Evolutionary conservation across 2,329 filamentous ascomycete species (phyloP), one percentile per base, ranked within the genome.

Genomic region (Trichoderma sp.): DNA sequence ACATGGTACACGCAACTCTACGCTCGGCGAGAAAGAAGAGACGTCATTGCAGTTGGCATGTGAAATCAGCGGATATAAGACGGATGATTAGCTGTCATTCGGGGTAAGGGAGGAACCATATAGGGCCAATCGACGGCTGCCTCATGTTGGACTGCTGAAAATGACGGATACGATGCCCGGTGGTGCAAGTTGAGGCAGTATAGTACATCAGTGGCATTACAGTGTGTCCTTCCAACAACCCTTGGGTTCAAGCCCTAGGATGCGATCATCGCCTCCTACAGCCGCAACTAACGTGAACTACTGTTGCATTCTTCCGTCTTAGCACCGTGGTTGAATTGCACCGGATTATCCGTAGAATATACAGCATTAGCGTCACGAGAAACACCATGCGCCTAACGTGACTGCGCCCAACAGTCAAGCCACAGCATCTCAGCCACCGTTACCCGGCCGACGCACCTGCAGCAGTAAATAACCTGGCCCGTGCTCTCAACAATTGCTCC

Each of bases 11-110:
- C 21, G 56, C 53, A 31, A 63, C 59, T 45, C 11, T 33, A 29
- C 29, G 50, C 27, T 75, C 50, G 72, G 29, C 50, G 68, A 50
- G 35, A 38, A 3, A 85, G 87, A 76, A 85, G 87, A 76, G 83
- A 83, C 63, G 85, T 86, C 35, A 82, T 86, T 65, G 8, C 11
- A 24, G 21, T 62, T 76, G 27, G 33, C 76, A 77, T 77, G 75
- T 77, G 75, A 77, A 76, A 53, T 67, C 21, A 56, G 71, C 71
- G 21, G 71, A 56, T 53, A 53, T 50, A 33, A 16, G 16, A 71
- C 33, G 24, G 35, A 27, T 29, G 24, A 4, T 62, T 38, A 45
- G 21, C 53, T 33, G 29, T 63, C 16, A 27, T 11, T 45, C 9
- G 29, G 41, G 18, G 18, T 21, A 62, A 18, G 18, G 60, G 41